phyloP scores from a whole-genome alignment of 2,329 filamentous ascomycete species.

The Teratosphaeria viscida region DNA sequence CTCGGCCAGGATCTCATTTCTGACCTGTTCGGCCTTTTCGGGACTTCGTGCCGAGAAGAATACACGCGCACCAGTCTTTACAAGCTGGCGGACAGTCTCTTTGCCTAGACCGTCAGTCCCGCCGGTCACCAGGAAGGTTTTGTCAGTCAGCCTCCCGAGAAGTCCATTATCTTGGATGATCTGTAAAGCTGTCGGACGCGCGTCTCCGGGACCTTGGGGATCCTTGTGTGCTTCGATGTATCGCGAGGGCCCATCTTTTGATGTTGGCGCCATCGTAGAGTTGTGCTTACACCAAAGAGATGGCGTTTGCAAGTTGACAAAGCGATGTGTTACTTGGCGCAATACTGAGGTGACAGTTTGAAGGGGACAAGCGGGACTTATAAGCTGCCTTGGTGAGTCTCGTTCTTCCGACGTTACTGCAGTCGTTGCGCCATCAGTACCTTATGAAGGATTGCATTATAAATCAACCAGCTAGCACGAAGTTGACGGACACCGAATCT shows the following conservation, averaged over 20 bases:
- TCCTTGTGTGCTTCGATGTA: slow-evolving; percentile 5
- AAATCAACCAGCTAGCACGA: neutral
- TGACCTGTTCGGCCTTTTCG: slow-evolving; percentile 1
- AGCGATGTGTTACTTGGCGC: too few relatives aligned
- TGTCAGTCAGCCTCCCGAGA: slow-evolving; percentile 23
- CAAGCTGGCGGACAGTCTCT: slow-evolving; percentile 31
- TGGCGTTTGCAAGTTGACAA: too few relatives aligned
- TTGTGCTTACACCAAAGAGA: neutral
- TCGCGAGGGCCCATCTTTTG: slow-evolving; percentile 1
- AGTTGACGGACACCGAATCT: neutral
- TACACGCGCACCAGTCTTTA: slow-evolving; percentile 4
- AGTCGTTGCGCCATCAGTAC: neutral
- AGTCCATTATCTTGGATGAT: slow-evolving; percentile 14
- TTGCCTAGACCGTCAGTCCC: slow-evolving; percentile 31
- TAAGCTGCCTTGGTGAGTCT: neutral
- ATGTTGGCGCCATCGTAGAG: neutral
- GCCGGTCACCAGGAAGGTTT: slow-evolving; percentile 31
- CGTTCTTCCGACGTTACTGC: neutral
- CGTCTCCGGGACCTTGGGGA: slow-evolving; percentile 7
- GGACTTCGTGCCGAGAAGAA: slow-evolving; percentile 2
- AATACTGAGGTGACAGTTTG: too few relatives aligned
- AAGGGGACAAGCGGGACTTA: neutral
- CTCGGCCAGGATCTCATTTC: slow-evolving; percentile 12
- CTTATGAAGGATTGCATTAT: neutral
- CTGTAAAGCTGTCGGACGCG: slow-evolving; percentile 12